Evolutionary conservation across 257 asterid species (phyloP).

Genomic region (Fraxinus excelsior): DNA sequence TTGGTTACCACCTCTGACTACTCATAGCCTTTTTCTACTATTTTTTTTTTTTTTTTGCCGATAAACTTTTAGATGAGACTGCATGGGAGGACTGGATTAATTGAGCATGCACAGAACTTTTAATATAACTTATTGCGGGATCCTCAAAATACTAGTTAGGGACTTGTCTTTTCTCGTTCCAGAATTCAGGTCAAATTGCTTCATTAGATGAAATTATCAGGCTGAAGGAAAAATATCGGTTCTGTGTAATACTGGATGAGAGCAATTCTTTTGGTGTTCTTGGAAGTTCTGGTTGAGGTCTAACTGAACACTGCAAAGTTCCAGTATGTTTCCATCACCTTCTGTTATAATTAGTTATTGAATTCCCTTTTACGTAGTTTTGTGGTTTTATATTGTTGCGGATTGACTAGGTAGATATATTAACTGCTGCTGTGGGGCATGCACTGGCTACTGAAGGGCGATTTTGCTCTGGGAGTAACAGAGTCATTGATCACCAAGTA

Average conservation of each 20-base stretch:
- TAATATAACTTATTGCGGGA: conserved; percentile 10
- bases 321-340: conserved; percentile 52
- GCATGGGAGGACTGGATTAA: background rate
- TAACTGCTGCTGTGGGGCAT: conserved; percentile 95
- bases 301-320: conserved; percentile 73
- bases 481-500: conserved; percentile 97
- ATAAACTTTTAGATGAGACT: background rate
- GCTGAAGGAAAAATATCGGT: conserved; percentile 81
- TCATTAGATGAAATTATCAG: conserved; percentile 80
- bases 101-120: background rate
- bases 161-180: conserved; percentile 21
- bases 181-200: conserved; percentile 95
- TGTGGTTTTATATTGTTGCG: conserved; percentile 30
- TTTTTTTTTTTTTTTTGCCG: background rate
- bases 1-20: background rate
- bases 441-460: conserved; percentile 98
- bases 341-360: conserved; percentile 23
- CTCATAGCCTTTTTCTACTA: background rate
- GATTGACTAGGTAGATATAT: conserved; percentile 89
- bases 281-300: conserved; percentile 89
- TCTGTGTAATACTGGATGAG: conserved; percentile 86
- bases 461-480: conserved; percentile 88
- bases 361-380: conserved; percentile 2
- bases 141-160: conserved; percentile 1
- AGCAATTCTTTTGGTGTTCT: conserved; percentile 93